Evolutionary conservation across 106 monocot species (phyloP), one percentile per base, ranked within the genome.

Genomic region (Iris macrosiphon): DNA sequence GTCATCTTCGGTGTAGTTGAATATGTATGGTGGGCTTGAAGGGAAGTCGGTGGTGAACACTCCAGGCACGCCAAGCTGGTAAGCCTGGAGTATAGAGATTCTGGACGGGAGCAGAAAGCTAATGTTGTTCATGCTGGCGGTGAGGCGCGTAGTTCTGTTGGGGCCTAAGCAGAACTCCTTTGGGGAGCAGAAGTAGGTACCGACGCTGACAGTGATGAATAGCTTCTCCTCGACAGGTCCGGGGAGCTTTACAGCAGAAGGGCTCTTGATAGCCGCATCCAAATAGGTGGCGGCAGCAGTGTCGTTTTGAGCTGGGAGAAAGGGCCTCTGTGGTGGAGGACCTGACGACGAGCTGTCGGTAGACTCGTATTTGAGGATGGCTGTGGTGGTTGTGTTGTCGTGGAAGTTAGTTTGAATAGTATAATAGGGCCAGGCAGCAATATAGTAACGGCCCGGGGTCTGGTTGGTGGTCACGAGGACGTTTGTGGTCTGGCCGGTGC

Each of bases 341-440:
- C n/a, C n/a, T n/a, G n/a, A n/a, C 16, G 18, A 9, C 34, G 18
- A 4, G 43, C 50, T 28, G 3, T 29, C 30, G 33, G 31, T 9
- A 12, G 21, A 25, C 14, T 55, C 39, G 78, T 81, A 90, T 17
- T 81, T 45, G 48, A 90, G 67, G 62, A 90, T 64, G 42, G 85
- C 80, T 17, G 90, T 85, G 60, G 80, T 76, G 24, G 89, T 89
- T 40, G 89, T 89, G 67, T 84, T 74, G 74, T 75, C 75, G 39
- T 80, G 75, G 7, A 69, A n/a, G 30, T 63, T 61, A n/a, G 37
- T 53, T 10, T 37, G 84, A 0, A 66, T 81, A 16, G 71, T 77
- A 7, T 60, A 40, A 32, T 75, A 90, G 16, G 85, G 75, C 15
- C 57, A 74, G 32, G 90, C 84, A 13, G 81, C 90, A 15, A 90